These are phyloP conservation scores for Eutypa lata DNA, from an alignment of 2,329 filamentous ascomycete species.

Conservation along the genomic window DNA sequence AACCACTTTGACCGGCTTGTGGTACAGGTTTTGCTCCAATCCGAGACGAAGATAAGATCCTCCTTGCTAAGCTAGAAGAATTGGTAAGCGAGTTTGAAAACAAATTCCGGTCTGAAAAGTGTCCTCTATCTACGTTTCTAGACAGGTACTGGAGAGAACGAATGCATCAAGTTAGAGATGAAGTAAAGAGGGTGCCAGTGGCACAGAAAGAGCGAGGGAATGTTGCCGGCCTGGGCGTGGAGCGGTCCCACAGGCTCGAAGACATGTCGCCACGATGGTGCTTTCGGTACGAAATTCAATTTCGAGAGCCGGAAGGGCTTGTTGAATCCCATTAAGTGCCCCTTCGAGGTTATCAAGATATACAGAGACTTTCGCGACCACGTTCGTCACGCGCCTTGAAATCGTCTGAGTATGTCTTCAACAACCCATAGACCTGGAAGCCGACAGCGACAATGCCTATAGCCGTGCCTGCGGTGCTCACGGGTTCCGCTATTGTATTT, in stretches of 20 bases:
- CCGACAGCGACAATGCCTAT: too few relatives aligned
- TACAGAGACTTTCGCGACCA: too few relatives aligned
- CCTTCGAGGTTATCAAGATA: too few relatives aligned
- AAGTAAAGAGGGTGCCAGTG: neutral
- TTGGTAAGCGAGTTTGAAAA: neutral
- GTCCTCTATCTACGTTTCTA: neutral
- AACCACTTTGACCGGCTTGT: neutral
- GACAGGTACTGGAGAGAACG: neutral
- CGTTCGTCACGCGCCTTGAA: too few relatives aligned
- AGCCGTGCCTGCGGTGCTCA: too few relatives aligned
- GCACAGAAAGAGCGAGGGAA: neutral
- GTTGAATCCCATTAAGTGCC: too few relatives aligned
- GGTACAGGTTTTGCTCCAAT: neutral
- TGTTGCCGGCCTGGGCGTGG: neutral
- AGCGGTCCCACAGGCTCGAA: neutral
- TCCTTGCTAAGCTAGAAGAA: neutral
- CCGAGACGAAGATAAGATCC: neutral
- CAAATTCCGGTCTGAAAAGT: neutral
- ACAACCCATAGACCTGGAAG: too few relatives aligned
- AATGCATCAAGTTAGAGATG: neutral
- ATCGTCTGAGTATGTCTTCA: too few relatives aligned
- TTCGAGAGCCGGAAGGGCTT: too few relatives aligned
- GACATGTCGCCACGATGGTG: neutral
- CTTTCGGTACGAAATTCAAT: too few relatives aligned
- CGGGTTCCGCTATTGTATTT: too few relatives aligned